A percentile compares a stretch with the other conserved stretches of the same genome.
These are phyloP conservation scores for Penicillium oxalicum DNA, from an alignment of 2,329 filamentous ascomycete genomes.

Conservation along the genomic window DNA sequence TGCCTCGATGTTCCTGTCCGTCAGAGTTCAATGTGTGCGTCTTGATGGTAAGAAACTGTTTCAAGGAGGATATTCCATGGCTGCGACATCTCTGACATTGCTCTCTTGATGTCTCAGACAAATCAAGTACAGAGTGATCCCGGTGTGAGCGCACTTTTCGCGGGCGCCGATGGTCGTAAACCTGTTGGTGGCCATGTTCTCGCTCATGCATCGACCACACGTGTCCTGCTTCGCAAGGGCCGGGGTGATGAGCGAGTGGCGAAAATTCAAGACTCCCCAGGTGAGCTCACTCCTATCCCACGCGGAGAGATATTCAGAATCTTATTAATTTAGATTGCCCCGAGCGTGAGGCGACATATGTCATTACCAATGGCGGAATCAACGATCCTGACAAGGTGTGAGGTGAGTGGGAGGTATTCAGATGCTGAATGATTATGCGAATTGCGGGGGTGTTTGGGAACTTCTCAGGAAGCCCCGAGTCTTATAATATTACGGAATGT, in stretches of 20 bases:
- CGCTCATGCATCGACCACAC: constrained; percentile 62
- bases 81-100: too few species aligned
- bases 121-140: constrained; percentile 68
- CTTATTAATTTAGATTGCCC: constrained; percentile 51
- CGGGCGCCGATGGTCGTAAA: constrained; percentile 62
- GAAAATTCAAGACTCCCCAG: constrained; percentile 62
- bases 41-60: constrained; percentile 47
- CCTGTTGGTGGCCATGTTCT: constrained; percentile 63
- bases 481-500: too few species aligned
- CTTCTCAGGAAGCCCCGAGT: too few species aligned
- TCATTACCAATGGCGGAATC: constrained; percentile 65
- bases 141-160: constrained; percentile 61
- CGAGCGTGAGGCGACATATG: constrained; percentile 62
- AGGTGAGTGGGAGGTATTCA: constrained; percentile 6
- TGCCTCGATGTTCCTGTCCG: background rate
- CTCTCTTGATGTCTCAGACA: constrained; percentile 40
- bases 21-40: constrained; percentile 62
- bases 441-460: too few species aligned
- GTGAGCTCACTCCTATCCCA: constrained; percentile 29
- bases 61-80: too few species aligned
- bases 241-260: constrained; percentile 64
- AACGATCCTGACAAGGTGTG: constrained; percentile 60
- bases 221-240: constrained; percentile 61
- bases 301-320: constrained; percentile 1
- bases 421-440: background rate